These are phyloP conservation scores for Suillus tomentosus DNA, from an alignment of 768 basidiomycete genomes.

Conservation along the genomic window DNA sequence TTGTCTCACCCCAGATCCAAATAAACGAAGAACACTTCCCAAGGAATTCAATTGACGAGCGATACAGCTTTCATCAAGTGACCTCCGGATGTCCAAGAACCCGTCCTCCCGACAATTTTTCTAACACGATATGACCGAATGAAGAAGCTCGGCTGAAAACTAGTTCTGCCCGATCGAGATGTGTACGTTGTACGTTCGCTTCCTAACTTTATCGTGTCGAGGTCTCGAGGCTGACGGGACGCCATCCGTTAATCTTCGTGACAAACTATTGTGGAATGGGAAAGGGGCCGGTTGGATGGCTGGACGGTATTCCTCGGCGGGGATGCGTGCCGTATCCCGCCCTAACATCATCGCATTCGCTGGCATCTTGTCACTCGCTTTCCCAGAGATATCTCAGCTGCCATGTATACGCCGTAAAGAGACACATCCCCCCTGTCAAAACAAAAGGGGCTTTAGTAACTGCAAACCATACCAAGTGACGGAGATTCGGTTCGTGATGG, in stretches of 20 bases:
- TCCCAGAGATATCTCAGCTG: slow-evolving; percentile 7
- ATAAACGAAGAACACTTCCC: not conserved
- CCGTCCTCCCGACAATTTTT: not conserved
- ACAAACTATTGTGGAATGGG: not conserved
- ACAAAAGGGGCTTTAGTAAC: not conserved
- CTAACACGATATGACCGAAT: not conserved
- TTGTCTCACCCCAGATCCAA: not conserved
- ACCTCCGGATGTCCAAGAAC: slow-evolving; percentile 1
- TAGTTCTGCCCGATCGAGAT: slow-evolving; percentile 2
- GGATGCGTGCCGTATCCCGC: slow-evolving; percentile 8
- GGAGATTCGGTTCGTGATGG: slow-evolving; percentile 1
- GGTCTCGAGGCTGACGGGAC: slow-evolving; percentile 2
- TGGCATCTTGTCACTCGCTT: slow-evolving; percentile 8
- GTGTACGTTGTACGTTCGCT: not conserved
- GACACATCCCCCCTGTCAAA: not conserved
- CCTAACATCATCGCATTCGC: slow-evolving; percentile 2
- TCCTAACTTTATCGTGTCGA: slow-evolving; percentile 3
- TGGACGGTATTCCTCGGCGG: not conserved
- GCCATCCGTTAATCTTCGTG: slow-evolving; percentile 6
- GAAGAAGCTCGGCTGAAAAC: slow-evolving; percentile 6
- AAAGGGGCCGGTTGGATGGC: not conserved
- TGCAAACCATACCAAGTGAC: slow-evolving; percentile 6
- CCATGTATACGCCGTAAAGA: not conserved
- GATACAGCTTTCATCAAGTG: slow-evolving; percentile 1
- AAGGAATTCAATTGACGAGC: not conserved